phyloP scores from a whole-genome alignment of 2,329 filamentous ascomycete genomes.

The Epichloe sylvatica region DNA sequence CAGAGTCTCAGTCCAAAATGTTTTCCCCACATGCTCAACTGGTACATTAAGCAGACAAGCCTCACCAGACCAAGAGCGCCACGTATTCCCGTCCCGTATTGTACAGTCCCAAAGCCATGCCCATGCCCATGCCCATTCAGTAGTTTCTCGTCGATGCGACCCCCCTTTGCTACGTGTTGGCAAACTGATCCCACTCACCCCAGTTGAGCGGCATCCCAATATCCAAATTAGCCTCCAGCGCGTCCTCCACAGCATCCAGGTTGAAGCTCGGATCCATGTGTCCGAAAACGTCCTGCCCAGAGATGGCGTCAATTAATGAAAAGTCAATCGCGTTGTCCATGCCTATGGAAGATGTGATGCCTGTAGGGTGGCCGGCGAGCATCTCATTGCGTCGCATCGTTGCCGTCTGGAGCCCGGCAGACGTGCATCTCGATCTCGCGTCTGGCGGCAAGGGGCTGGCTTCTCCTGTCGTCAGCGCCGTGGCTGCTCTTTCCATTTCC shows the following conservation, averaged over 20 bases:
- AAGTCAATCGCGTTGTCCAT: conserved; percentile 26
- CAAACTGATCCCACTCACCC: conserved; percentile 29
- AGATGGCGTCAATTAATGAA: conserved; percentile 27
- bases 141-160: background rate
- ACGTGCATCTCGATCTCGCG: conserved; percentile 8
- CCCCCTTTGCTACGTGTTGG: background rate
- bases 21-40: too few species aligned
- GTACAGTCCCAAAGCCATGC: too few species aligned
- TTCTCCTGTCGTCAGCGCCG: conserved; percentile 27
- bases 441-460: conserved; percentile 14
- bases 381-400: conserved; percentile 8
- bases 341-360: conserved; percentile 15
- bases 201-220: conserved; percentile 39
- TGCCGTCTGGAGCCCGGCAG: conserved; percentile 2
- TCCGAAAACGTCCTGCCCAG: conserved; percentile 39
- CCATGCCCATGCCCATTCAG: too few species aligned
- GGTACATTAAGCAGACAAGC: too few species aligned
- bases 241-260: conserved; percentile 38
- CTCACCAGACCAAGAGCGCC: too few species aligned
- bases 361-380: conserved; percentile 13
- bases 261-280: conserved; percentile 43
- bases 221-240: conserved; percentile 39
- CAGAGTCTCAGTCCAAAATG: too few species aligned
- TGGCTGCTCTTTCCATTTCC: conserved; percentile 42
- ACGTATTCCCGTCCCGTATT: too few species aligned